Percentiles rank a stretch among this genome's conserved stretches.
phyloP scores from a whole-genome alignment of 2,329 filamentous ascomycete genomes.

The Phaeosphaeriaceae sp. region DNA sequence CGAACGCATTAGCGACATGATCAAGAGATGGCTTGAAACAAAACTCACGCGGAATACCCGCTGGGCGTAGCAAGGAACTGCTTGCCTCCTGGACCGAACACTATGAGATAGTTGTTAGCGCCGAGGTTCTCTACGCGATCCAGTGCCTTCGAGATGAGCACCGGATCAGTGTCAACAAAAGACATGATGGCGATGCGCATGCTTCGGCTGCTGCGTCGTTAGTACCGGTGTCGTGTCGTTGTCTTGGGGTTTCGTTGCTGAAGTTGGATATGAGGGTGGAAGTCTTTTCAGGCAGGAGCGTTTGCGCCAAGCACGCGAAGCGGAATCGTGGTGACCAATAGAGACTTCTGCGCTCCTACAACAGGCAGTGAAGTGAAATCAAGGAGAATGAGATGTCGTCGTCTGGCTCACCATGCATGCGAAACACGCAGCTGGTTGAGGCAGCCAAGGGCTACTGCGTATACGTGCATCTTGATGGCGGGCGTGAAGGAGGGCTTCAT shows the following conservation, averaged over 20 bases:
- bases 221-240: not conserved
- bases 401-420: too few species aligned
- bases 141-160: constrained; percentile 14
- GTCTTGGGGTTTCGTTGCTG: not conserved
- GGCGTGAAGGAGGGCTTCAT: too few species aligned
- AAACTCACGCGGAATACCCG: constrained; percentile 34
- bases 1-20: constrained; percentile 4
- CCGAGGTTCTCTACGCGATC: constrained; percentile 19
- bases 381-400: not conserved
- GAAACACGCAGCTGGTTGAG: too few species aligned
- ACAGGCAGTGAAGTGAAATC: not conserved
- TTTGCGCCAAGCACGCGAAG: constrained; percentile 19
- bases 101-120: constrained; percentile 34
- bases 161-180: not conserved
- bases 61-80: constrained; percentile 36
- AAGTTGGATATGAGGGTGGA: not conserved
- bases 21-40: not conserved
- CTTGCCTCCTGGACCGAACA: constrained; percentile 27
- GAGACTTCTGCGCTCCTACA: not conserved
- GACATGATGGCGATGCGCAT: constrained; percentile 10
- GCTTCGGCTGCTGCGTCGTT: not conserved
- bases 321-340: not conserved
- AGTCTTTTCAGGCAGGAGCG: constrained; percentile 9
- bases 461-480: too few species aligned
- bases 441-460: too few species aligned